Evolutionary conservation across 306 rosid genomes (phyloP).

Genomic region (Herpetospermum pedunculosum): DNA sequence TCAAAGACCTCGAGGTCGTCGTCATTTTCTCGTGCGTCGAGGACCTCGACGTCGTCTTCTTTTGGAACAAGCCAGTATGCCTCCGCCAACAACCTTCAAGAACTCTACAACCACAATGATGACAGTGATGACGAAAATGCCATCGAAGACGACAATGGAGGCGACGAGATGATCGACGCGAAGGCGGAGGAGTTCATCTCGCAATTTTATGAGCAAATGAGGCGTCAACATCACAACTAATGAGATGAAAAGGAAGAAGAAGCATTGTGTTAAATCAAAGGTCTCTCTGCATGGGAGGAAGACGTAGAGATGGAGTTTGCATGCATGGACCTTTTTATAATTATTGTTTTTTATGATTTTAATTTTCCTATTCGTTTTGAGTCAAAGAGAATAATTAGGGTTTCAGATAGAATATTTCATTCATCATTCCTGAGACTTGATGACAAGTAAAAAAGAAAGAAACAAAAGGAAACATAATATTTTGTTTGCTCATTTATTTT

Average conservation of each 20-base stretch:
- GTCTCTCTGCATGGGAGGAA: background rate
- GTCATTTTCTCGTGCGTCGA: background rate
- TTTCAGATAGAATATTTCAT: background rate
- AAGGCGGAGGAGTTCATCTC: conserved; percentile 75
- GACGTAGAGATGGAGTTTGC: background rate
- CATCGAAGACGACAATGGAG: background rate
- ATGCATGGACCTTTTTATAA: background rate
- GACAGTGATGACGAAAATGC: background rate
- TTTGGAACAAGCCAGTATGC: background rate
- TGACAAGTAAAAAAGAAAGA: background rate
- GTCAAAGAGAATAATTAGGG: background rate
- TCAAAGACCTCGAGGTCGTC: background rate
- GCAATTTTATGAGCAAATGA: conserved; percentile 53
- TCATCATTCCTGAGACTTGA: background rate
- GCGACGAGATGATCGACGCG: conserved; percentile 46
- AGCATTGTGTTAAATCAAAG: background rate
- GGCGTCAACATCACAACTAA: conserved; percentile 36
- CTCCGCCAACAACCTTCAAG: background rate
- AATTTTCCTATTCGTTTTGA: background rate
- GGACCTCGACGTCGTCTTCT: background rate
- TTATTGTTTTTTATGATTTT: background rate
- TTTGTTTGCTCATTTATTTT: background rate
- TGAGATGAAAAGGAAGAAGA: background rate
- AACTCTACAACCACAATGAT: background rate
- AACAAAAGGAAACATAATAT: background rate